A percentile compares a stretch with the other conserved stretches of the same genome.
phyloP scores from a whole-genome alignment of 768 basidiomycete species.

The Russula sp. region DNA sequence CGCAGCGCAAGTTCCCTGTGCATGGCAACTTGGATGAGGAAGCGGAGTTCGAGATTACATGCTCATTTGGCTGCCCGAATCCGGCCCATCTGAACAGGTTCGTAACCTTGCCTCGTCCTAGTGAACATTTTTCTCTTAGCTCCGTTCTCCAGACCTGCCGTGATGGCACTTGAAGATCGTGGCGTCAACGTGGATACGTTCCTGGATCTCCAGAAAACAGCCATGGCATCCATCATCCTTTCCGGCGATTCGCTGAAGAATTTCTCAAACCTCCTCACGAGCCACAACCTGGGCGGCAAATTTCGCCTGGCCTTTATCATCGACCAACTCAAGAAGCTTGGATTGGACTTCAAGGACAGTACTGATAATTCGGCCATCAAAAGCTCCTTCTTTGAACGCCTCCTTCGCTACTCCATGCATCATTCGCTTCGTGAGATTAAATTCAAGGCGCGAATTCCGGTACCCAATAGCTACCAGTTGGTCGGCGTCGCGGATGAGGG shows the following conservation, averaged over 20 bases:
- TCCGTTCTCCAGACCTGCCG: conserved; percentile 43
- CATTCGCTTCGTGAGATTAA: conserved; percentile 61
- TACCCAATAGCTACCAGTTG: conserved; percentile 58
- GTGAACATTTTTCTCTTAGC: background rate
- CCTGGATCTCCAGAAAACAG: conserved; percentile 49
- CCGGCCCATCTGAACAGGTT: conserved; percentile 67
- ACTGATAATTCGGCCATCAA: conserved; percentile 37
- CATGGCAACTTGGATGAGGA: conserved; percentile 31
- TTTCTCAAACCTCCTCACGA: conserved; percentile 42
- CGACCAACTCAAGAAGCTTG: conserved; percentile 38
- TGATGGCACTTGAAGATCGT: conserved; percentile 74
- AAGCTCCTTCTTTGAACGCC: conserved; percentile 47
- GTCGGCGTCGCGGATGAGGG: conserved; percentile 84
- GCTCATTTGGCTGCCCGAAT: conserved; percentile 51
- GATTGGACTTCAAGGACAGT: conserved; percentile 40
- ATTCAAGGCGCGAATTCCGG: conserved; percentile 61
- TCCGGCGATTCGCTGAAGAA: conserved; percentile 49
- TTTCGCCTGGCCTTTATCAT: conserved; percentile 49
- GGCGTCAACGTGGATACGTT: conserved; percentile 55
- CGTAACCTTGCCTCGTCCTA: background rate
- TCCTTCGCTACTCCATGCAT: conserved; percentile 53
- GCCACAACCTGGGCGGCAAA: conserved; percentile 38
- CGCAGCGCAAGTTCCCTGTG: conserved; percentile 69
- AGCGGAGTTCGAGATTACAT: conserved; percentile 66
- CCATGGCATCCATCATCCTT: conserved; percentile 48